Evolutionary conservation across 2,329 filamentous ascomycete genomes (phyloP), one percentile per base, ranked within the genome.

Genomic region (Hymenoscyphus fructigenus): DNA sequence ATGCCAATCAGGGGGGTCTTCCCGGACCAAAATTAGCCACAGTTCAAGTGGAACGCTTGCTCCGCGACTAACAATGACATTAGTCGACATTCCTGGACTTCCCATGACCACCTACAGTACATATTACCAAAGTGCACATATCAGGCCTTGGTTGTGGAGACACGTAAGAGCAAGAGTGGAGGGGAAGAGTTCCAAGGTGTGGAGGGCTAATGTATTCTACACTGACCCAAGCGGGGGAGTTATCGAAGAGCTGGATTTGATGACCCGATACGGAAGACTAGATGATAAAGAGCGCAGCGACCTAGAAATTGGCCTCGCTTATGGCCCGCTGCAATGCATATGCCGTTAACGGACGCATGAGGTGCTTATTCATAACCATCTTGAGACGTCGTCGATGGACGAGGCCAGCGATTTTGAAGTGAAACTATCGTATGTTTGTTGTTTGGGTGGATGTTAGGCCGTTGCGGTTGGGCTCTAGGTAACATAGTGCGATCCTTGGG

Each of bases 161-260:
- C 70, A 71, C 66, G 65, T 69, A 65, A 59, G 44, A 69, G 60
- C 70, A 74, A 73, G 70, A 74, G 72, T 75, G 74, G 73, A 73
- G 71, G 72, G 26, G 63, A 34, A 36, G 32, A 64, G 20, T 61
- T 44, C 53, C 61, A 41, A 71, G 70, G 72, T 74, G 74, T 75
- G 74, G 71, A 75, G 72, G 69, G 69, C 73, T 75, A 74, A 69
- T 61, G 71, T 58, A 67, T 65, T 65, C 67, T 60, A 68, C 62
- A 68, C 59, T 63, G 66, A 63, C 61, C 53, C 65, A 60, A 64
- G 68, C 67, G 66, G 71, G 34, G 67, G 70, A 70, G 66, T 62
- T 66, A 71, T 69, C 67, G 62, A 63, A 58, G 36, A 41, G 17
- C 69, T 71, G 72, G 73, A 75, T 71, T 65, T 69, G 63, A 71